These are phyloP conservation scores for Colletotrichum scovillei DNA, from an alignment of 2,329 filamentous ascomycete species.

Conservation along the genomic window DNA sequence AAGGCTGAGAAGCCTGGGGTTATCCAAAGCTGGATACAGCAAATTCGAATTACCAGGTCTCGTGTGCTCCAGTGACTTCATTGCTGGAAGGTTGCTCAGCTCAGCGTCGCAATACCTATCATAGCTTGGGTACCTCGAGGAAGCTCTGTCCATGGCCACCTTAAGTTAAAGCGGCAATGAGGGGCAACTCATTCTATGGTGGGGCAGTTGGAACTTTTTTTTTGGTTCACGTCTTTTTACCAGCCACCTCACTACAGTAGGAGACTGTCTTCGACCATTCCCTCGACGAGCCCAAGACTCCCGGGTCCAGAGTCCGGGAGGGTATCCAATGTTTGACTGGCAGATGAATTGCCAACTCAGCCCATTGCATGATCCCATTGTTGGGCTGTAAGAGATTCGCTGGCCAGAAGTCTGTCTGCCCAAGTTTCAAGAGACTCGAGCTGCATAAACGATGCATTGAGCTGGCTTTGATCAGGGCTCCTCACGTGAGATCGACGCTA, in stretches of 20 bases:
- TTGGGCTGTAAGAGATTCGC: slow-evolving; percentile 6
- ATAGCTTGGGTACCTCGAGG: slow-evolving; percentile 9
- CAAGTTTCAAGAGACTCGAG: slow-evolving; percentile 26
- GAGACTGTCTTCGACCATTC: neutral
- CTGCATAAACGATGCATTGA: slow-evolving; percentile 30
- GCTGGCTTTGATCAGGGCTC: slow-evolving; percentile 32
- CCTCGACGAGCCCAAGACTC: slow-evolving; percentile 5
- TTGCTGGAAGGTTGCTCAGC: slow-evolving; percentile 14
- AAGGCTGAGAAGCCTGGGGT: slow-evolving; percentile 19
- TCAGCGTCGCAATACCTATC: slow-evolving; percentile 14
- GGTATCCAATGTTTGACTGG: slow-evolving; percentile 24
- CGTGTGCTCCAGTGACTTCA: slow-evolving; percentile 24
- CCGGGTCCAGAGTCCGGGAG: neutral
- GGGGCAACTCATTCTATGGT: slow-evolving; percentile 66
- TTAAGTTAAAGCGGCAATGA: slow-evolving; percentile 73
- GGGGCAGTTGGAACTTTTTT: slow-evolving; percentile 61
- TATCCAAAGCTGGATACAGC: slow-evolving; percentile 2
- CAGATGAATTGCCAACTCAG: slow-evolving; percentile 24
- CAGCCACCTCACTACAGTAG: slow-evolving; percentile 30
- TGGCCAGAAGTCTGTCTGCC: slow-evolving; percentile 11
- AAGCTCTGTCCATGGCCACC: slow-evolving; percentile 45
- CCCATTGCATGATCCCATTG: slow-evolving; percentile 11
- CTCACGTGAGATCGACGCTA: slow-evolving; percentile 43
- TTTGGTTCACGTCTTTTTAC: slow-evolving; percentile 34
- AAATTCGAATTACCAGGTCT: neutral